These are phyloP conservation scores for Phaeotremella skinneri DNA, from an alignment of 768 basidiomycete species.

Conservation along the genomic window DNA sequence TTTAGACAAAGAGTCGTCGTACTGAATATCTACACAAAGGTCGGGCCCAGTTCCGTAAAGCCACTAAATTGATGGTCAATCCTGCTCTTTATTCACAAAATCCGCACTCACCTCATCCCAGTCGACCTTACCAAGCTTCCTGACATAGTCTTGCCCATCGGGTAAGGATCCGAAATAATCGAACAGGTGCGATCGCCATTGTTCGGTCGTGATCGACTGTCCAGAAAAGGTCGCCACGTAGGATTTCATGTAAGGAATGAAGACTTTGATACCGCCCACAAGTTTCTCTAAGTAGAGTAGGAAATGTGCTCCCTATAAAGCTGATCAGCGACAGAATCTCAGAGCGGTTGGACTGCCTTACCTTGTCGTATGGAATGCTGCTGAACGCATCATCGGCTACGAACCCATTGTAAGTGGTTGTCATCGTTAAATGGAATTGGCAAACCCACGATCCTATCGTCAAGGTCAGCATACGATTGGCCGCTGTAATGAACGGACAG, in stretches of 20 bases:
- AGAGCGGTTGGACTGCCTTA: not conserved
- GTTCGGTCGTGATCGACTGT: constrained; percentile 73
- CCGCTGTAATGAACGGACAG: not conserved
- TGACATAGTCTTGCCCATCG: constrained; percentile 63
- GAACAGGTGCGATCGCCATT: constrained; percentile 81
- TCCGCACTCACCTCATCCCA: constrained; percentile 64
- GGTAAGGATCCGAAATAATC: constrained; percentile 61
- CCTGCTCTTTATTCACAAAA: constrained; percentile 53
- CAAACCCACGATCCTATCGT: constrained; percentile 30
- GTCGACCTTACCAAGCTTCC: constrained; percentile 62
- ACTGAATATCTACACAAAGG: constrained; percentile 71
- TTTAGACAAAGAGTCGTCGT: constrained; percentile 69
- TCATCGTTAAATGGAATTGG: constrained; percentile 35
- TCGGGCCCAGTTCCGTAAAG: constrained; percentile 72
- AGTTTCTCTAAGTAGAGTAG: constrained; percentile 75
- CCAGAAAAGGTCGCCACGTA: constrained; percentile 78
- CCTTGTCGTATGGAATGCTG: constrained; percentile 65
- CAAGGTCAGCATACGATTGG: not conserved
- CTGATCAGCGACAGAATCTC: not conserved
- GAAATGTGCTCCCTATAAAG: constrained; percentile 75
- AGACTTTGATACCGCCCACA: constrained; percentile 76
- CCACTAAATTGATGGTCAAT: constrained; percentile 56
- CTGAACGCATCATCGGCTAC: constrained; percentile 68
- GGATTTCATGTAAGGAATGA: constrained; percentile 77
- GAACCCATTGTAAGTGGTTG: constrained; percentile 51